Evolutionary conservation across 1,139 yeast species (phyloP), one percentile per base, ranked within the genome.

Genomic region (Barnettozyma hawaiiensis): DNA sequence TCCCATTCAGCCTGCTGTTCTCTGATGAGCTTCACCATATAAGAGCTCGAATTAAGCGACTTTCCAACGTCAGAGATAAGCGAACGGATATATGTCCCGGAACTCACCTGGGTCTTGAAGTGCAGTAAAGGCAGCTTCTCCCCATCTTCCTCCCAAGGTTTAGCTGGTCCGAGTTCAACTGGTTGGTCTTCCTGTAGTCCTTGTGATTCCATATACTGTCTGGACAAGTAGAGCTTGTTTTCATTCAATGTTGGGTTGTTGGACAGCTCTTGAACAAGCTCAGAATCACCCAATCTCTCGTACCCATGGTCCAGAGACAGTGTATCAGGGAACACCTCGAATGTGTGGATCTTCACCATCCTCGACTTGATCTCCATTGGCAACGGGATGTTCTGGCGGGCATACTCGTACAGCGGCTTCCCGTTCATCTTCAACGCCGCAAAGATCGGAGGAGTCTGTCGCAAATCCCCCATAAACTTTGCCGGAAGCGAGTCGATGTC

Each of bases 391-490:
- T 95, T 95, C 51, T 85, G 78, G 53, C 98, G 74, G 1, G 98
- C 98, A 60, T 94, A 94, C 54, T 90, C 97, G 60, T 92, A 90
- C 43, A 94, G 66, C 5, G 96, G 95, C 63, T 83, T 89, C 22
- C 99, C 99, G 57, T 89, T 82, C 81, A 94, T 84, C 59, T 90
- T 92, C 50, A 94, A 68, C 0, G 98, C 98, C 29, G 97, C 87
- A 61, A 79, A 92, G 14, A 92, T 83, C 0, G 99, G 98, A 11
- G 99, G 98, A 1, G 95, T 85, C 63, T 94, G 99, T 54, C 75
- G 73, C 45, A 90, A 69, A 28, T 78, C 75, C 0, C 98, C 98
- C 14, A 78, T 66, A 57, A 92, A 89, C 60, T 78, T 80, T 10
- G 66, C 67, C 27, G 77, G 74, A 0, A 81, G 69, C 5, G 66